phyloP scores from a whole-genome alignment of 2,329 filamentous ascomycete species.

The Domatiomyces globalis region DNA sequence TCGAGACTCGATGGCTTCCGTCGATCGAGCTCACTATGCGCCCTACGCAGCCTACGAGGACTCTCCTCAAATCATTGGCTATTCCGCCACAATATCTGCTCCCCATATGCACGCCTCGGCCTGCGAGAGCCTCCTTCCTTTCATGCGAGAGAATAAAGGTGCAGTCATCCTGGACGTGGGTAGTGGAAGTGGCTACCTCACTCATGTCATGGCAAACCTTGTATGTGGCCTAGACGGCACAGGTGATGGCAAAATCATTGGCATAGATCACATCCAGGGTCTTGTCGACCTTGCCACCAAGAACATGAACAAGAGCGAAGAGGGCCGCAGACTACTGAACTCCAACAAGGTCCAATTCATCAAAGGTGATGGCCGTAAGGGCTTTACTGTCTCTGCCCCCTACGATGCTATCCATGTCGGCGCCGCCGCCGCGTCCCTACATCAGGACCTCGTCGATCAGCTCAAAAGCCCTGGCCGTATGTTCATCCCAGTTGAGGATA shows the following conservation, averaged over 20 bases:
- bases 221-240: constrained; percentile 27
- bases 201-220: constrained; percentile 72
- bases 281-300: constrained; percentile 47
- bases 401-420: constrained; percentile 97
- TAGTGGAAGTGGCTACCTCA: constrained; percentile 68
- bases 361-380: constrained; percentile 57
- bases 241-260: constrained; percentile 47
- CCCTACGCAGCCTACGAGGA: constrained; percentile 52
- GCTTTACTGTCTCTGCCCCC: constrained; percentile 43
- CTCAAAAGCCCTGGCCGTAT: constrained; percentile 61
- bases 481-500: constrained; percentile 48
- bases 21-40: constrained; percentile 72
- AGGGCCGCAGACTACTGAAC: constrained; percentile 47
- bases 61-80: constrained; percentile 54
- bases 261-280: constrained; percentile 57
- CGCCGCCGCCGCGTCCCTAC: constrained; percentile 63
- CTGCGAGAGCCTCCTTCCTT: constrained; percentile 46
- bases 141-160: constrained; percentile 36
- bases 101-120: constrained; percentile 60
- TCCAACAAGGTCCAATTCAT: constrained; percentile 56
- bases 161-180: constrained; percentile 57
- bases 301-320: constrained; percentile 52
- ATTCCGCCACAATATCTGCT: constrained; percentile 55
- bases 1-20: constrained; percentile 69
- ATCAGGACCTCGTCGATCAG: constrained; percentile 60